Percentiles rank a stretch among this genome's conserved stretches.
phyloP scores from a whole-genome alignment of 2,329 filamentous ascomycete genomes.

The Cadophora sp. region DNA sequence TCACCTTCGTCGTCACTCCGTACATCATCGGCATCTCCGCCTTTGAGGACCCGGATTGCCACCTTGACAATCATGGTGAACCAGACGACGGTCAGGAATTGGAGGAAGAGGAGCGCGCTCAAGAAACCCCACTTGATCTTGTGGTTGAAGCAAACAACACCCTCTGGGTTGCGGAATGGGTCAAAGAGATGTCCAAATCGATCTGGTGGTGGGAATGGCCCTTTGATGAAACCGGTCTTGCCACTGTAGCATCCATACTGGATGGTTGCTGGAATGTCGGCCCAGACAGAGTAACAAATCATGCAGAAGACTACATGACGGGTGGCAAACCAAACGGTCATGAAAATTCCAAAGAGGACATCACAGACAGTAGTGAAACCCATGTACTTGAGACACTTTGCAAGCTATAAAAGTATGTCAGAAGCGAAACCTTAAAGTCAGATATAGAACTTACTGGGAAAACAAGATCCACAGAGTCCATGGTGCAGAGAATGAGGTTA shows the following conservation, averaged over 20 bases:
- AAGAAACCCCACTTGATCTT: conserved; percentile 81
- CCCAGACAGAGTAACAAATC: conserved; percentile 84
- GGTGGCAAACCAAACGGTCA: conserved; percentile 81
- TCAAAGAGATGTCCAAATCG: conserved; percentile 70
- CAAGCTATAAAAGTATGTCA: conserved; percentile 61
- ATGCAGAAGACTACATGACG: conserved; percentile 82
- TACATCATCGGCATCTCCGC: conserved; percentile 80
- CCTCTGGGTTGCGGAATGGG: conserved; percentile 74
- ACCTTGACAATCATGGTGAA: conserved; percentile 88
- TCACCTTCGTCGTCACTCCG: conserved; percentile 87
- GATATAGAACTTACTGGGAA: conserved; percentile 71
- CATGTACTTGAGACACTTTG: conserved; percentile 93
- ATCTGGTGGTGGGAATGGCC: conserved; percentile 58
- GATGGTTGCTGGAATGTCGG: conserved; percentile 67
- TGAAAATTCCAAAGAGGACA: conserved; percentile 82
- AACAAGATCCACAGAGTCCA: conserved; percentile 92
- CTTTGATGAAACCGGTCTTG: conserved; percentile 58
- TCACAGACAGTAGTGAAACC: conserved; percentile 81
- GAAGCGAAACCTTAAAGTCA: background rate
- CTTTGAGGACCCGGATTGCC: conserved; percentile 78
- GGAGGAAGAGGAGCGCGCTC: conserved; percentile 75
- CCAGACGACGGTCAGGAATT: conserved; percentile 84
- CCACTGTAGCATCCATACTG: conserved; percentile 75
- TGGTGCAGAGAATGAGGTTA: conserved; percentile 86
- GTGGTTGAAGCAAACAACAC: conserved; percentile 80